Evolutionary conservation across 1,139 yeast species (phyloP), one percentile per base, ranked within the genome.

Genomic region (Geotrichum australiense): DNA sequence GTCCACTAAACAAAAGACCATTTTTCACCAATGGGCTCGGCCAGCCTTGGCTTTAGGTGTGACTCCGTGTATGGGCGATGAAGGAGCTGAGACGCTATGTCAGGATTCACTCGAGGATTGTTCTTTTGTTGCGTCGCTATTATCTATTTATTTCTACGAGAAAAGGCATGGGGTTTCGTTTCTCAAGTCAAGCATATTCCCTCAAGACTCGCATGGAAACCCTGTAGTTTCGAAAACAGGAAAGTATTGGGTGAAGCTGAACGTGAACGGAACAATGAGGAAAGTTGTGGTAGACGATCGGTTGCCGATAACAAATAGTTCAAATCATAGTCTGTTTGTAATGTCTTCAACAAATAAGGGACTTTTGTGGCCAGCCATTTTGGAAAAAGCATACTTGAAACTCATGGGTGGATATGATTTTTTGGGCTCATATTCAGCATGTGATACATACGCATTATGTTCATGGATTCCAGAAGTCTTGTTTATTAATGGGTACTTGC

Each of bases 401-500:
- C 60, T 80, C 0, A 65, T 71, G 64, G 81, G 82, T 0, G 81
- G 84, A 2, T 82, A 82, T 53, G 62, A 68, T n/a, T 75, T 77
- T 42, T 57, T 58, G 4, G 96, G 96, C 0, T 85, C 95, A 0
- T 85, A 86, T 56, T 76, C 84, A 57, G 83, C 86, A 1, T 66
- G 72, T n/a, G 96, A 84, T 53, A 73, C 84, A 0, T 83, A 64
- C 52, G 62, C 76, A 37, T 51, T 86, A 5, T 68, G 78, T 3
- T 87, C 89, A 0, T 86, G 85, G 81, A 57, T 80, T 2, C 95
- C 95, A 0, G 87, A 83, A 49, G 74, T 76, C 28, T 51, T 73
- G 1, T 52, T 66, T 5, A 55, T 74, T 2, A 53, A 53, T 5
- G 60, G 55, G 3, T 53, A 48, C 32, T 41, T 54, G 14, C 53